phyloP scores from a whole-genome alignment of 371 early-diverging fungal species.

The Rhizopus sp. region DNA sequence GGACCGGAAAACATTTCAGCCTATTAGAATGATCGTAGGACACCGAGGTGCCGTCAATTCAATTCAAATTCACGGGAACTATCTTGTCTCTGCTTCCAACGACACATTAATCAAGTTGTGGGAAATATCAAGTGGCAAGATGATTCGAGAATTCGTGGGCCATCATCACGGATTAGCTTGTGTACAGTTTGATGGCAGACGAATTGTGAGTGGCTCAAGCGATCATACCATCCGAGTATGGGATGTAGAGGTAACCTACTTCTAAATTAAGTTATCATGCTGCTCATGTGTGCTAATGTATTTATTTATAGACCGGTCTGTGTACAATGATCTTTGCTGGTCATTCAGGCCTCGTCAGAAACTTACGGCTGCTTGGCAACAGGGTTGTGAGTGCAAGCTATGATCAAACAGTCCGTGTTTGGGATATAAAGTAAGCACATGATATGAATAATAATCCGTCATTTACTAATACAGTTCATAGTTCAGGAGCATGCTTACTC shows the following conservation, averaged over 20 bases:
- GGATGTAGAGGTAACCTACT: slow-evolving; percentile 64
- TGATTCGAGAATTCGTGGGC: slow-evolving; percentile 70
- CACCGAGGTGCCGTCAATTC: slow-evolving; percentile 91
- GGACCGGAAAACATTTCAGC: slow-evolving; percentile 59
- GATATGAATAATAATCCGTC: not conserved
- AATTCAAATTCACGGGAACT: slow-evolving; percentile 68
- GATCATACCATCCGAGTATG: slow-evolving; percentile 95
- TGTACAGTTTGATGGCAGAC: slow-evolving; percentile 89
- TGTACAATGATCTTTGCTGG: slow-evolving; percentile 61
- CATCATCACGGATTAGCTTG: slow-evolving; percentile 89
- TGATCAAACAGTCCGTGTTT: slow-evolving; percentile 95
- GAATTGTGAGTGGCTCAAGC: slow-evolving; percentile 90
- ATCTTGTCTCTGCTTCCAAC: slow-evolving; percentile 85
- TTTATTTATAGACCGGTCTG: slow-evolving; percentile 61
- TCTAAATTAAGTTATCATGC: not conserved
- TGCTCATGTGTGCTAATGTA: not conserved
- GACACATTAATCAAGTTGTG: slow-evolving; percentile 87
- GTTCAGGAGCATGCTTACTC: slow-evolving; percentile 41
- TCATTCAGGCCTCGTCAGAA: slow-evolving; percentile 92
- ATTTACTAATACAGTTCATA: not conserved
- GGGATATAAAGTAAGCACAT: slow-evolving; percentile 65
- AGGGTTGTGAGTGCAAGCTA: slow-evolving; percentile 64
- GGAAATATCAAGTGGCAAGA: slow-evolving; percentile 72
- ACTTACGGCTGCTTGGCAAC: slow-evolving; percentile 73
- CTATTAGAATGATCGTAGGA: slow-evolving; percentile 69